These are phyloP conservation scores for Trypanosoma vivax DNA, from an alignment of 208 protist genomes.

Conservation along the genomic window DNA sequence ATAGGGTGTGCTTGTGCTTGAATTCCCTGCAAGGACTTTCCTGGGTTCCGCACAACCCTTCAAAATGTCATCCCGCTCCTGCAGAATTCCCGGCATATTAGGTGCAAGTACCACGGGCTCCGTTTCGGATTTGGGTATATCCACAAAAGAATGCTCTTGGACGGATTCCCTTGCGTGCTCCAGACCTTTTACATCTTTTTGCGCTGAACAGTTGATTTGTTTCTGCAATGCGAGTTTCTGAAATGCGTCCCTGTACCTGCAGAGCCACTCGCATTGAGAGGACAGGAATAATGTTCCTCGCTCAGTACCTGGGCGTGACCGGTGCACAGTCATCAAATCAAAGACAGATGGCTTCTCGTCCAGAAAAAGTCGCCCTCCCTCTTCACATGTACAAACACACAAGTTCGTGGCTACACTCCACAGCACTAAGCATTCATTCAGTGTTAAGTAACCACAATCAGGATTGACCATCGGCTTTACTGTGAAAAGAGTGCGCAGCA, in stretches of 20 bases:
- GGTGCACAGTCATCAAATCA: constrained; percentile 39
- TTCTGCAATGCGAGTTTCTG: constrained; percentile 28
- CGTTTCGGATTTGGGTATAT: too few species aligned
- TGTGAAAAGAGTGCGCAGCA: constrained; percentile 48
- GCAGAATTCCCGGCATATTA: not conserved
- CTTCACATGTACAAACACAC: constrained; percentile 45
- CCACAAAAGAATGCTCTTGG: too few species aligned
- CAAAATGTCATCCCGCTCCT: not conserved
- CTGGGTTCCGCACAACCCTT: not conserved
- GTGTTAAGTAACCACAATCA: constrained; percentile 47
- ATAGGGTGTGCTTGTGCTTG: constrained; percentile 12
- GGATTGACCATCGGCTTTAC: constrained; percentile 53
- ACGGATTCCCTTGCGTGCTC: too few species aligned
- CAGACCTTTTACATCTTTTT: constrained; percentile 1
- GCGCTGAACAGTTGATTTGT: not conserved
- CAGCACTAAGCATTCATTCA: constrained; percentile 56
- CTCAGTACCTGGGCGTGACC: constrained; percentile 22
- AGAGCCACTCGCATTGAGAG: constrained; percentile 35
- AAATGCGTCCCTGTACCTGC: constrained; percentile 52
- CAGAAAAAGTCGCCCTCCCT: constrained; percentile 30
- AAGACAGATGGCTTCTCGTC: constrained; percentile 44
- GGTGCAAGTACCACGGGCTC: too few species aligned
- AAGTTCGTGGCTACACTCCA: constrained; percentile 59
- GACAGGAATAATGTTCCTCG: constrained; percentile 34
- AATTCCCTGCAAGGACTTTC: not conserved